These are phyloP conservation scores for Pleurotus sapidus DNA, from an alignment of 768 basidiomycete species.

Conservation along the genomic window DNA sequence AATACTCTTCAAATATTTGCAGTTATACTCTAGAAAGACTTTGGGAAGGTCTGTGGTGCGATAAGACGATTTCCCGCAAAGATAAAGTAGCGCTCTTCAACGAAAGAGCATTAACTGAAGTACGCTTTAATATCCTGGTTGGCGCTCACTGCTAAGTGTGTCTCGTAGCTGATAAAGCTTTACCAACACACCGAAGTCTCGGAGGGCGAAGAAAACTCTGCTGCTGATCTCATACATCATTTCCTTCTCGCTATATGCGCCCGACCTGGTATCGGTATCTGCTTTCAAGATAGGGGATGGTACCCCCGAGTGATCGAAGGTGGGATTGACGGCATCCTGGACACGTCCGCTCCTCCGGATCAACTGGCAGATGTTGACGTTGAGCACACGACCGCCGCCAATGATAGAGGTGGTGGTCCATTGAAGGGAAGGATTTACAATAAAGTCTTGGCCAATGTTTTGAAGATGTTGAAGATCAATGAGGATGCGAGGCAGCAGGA, in stretches of 20 bases:
- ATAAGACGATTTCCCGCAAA: constrained; percentile 68
- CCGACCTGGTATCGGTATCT: constrained; percentile 78
- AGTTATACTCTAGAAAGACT: constrained; percentile 60
- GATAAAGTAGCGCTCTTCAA: constrained; percentile 71
- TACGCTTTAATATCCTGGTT: constrained; percentile 26
- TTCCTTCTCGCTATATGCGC: constrained; percentile 85
- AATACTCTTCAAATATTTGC: not conserved
- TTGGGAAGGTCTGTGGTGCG: constrained; percentile 78
- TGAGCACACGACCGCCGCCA: constrained; percentile 12
- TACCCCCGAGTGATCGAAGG: constrained; percentile 65
- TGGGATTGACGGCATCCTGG: constrained; percentile 1
- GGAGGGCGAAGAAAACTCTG: constrained; percentile 48
- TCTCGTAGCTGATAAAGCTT: constrained; percentile 61
- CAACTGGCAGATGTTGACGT: constrained; percentile 36
- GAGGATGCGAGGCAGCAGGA: constrained; percentile 87
- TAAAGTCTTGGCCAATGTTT: constrained; percentile 73
- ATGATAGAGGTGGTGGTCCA: not conserved
- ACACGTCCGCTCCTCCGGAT: constrained; percentile 20
- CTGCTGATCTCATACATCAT: constrained; percentile 81
- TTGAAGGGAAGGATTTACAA: constrained; percentile 65
- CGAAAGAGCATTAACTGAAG: constrained; percentile 62
- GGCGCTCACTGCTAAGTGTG: not conserved
- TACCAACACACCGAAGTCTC: constrained; percentile 63
- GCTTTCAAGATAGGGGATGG: constrained; percentile 90
- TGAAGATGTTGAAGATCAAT: constrained; percentile 79